Conservation (phyloP, 495 filamentous ascomycete species). For the Hypoxylon crocopeplum region DNA sequence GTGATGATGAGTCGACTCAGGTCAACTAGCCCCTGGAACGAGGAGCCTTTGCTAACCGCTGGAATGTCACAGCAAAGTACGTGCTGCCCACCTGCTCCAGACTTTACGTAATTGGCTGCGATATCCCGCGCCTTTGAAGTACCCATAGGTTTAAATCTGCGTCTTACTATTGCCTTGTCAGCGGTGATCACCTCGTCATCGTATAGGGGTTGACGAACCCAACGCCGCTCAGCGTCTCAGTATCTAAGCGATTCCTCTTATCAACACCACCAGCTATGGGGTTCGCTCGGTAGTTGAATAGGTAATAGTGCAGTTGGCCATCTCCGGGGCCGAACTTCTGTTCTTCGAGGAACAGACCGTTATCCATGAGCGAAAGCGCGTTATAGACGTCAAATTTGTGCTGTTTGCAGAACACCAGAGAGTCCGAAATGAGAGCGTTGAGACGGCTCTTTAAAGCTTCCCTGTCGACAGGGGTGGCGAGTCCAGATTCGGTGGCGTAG, state of each 20-base stretch:
- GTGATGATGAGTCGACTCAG: too few species aligned
- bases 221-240: constrained; percentile 78
- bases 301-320: constrained; percentile 91
- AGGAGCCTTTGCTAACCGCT: too few species aligned
- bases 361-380: constrained; percentile 89
- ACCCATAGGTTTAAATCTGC: constrained; percentile 34
- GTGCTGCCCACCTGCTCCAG: constrained; percentile 2
- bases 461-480: constrained; percentile 59
- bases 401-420: constrained; percentile 86
- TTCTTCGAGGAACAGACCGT: constrained; percentile 87
- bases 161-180: constrained; percentile 40
- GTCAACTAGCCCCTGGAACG: too few species aligned
- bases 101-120: too few species aligned
- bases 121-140: background rate
- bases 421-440: constrained; percentile 80
- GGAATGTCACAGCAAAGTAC: too few species aligned
- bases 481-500: constrained; percentile 86
- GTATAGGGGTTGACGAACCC: constrained; percentile 82
- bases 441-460: constrained; percentile 72
- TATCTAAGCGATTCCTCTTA: constrained; percentile 74
- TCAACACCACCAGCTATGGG: constrained; percentile 85
- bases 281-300: constrained; percentile 92
- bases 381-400: constrained; percentile 96
- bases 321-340: constrained; percentile 95
- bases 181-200: constrained; percentile 9